These are phyloP conservation scores for Fusarium clavum DNA, from an alignment of 2,329 filamentous ascomycete genomes.

Conservation along the genomic window DNA sequence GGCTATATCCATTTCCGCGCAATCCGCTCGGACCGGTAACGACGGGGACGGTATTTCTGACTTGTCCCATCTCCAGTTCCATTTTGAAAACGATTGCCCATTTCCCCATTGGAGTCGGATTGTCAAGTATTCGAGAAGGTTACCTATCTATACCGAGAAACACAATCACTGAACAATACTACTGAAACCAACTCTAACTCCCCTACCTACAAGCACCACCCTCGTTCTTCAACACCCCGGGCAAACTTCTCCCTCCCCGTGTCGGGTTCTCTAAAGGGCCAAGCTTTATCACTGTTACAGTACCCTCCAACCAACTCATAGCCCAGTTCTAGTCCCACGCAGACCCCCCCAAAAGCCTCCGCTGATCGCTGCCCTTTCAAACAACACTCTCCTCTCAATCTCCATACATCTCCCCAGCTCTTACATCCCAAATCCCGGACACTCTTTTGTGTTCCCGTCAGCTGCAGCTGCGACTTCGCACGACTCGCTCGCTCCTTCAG, in stretches of 20 bases:
- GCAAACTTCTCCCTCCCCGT: slow-evolving; percentile 13
- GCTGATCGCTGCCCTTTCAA: slow-evolving; percentile 39
- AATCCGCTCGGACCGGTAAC: slow-evolving; percentile 1
- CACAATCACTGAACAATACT: neutral
- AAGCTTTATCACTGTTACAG: slow-evolving; percentile 31
- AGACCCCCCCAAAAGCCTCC: slow-evolving; percentile 21
- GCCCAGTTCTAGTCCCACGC: slow-evolving; percentile 23
- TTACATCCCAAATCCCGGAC: slow-evolving; percentile 30
- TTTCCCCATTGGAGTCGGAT: neutral
- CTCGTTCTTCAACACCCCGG: neutral
- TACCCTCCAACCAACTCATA: slow-evolving; percentile 3
- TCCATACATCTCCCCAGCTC: slow-evolving; percentile 35
- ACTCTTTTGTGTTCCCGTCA: slow-evolving; percentile 18
- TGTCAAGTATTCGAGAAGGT: neutral
- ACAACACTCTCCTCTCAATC: slow-evolving; percentile 28
- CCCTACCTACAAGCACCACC: neutral
- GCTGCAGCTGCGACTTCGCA: slow-evolving; percentile 31
- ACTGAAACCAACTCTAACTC: neutral
- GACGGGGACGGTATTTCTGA: slow-evolving; percentile 5
- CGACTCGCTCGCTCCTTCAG: slow-evolving; percentile 14
- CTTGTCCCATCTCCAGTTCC: neutral
- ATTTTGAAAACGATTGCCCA: neutral
- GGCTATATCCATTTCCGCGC: slow-evolving; percentile 2
- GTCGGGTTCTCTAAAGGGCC: slow-evolving; percentile 22
- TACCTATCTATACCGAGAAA: neutral